Conservation (phyloP, 2,329 filamentous ascomycete genomes). For the Fusarium sp. region DNA sequence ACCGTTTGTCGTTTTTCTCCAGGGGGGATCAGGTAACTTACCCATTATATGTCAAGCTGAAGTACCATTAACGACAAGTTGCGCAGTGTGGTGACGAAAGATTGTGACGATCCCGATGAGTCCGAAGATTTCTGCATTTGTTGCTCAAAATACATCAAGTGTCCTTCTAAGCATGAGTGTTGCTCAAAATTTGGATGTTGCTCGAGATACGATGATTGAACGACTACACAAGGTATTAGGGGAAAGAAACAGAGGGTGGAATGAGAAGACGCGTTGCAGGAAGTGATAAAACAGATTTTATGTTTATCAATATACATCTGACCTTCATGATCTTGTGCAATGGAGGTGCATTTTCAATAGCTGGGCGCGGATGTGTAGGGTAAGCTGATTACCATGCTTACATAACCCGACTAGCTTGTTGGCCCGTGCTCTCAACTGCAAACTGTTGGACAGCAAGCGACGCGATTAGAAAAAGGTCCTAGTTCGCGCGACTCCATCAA, state of each 20-base stretch:
- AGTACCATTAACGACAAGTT: not conserved
- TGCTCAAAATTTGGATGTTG: not conserved
- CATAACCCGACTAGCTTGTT: slow-evolving; percentile 22
- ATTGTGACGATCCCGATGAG: not conserved
- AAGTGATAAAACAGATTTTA: not conserved
- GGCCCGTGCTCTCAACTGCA: slow-evolving; percentile 37
- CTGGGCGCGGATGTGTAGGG: slow-evolving; percentile 20
- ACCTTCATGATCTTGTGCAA: not conserved
- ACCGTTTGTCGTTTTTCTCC: not conserved
- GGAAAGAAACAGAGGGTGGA: not conserved
- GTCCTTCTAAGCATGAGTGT: no score
- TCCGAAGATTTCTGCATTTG: not conserved
- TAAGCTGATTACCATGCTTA: slow-evolving; percentile 27
- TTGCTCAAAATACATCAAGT: no score
- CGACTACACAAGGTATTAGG: no score
- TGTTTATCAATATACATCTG: not conserved
- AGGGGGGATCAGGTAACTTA: not conserved
- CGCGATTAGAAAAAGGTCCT: slow-evolving; percentile 51
- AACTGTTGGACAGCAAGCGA: slow-evolving; percentile 44
- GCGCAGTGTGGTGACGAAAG: not conserved
- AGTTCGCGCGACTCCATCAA: slow-evolving; percentile 51
- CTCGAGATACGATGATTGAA: not conserved
- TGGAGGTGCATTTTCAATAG: not conserved
- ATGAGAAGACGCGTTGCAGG: not conserved
- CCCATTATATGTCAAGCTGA: not conserved